Conservation (phyloP, 202 grass and related monocot species). For the Sporobolus alterniflorus region DNA sequence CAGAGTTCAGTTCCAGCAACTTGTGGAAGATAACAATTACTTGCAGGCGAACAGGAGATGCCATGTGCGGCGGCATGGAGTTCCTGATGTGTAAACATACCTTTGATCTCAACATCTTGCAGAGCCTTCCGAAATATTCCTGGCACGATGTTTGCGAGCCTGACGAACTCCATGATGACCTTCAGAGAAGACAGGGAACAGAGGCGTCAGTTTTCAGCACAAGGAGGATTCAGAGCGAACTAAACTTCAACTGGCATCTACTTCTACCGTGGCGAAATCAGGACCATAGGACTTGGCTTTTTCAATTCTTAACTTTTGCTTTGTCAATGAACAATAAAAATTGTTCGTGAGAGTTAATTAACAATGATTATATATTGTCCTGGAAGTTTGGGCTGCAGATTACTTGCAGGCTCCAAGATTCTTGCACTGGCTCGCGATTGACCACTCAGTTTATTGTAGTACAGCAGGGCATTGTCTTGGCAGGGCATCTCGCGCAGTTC, state of each 20-base stretch:
- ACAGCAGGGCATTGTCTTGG: neutral
- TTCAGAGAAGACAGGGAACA: slow-evolving; percentile 30
- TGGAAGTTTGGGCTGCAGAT: slow-evolving; percentile 2
- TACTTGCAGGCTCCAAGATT: slow-evolving; percentile 34
- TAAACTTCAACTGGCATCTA: neutral
- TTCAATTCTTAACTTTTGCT: neutral
- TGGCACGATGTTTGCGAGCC: slow-evolving; percentile 76
- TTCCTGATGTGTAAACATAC: slow-evolving; percentile 48
- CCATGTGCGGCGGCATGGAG: neutral
- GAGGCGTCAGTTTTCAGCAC: slow-evolving; percentile 28
- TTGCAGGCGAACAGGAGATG: neutral
- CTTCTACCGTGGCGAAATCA: slow-evolving; percentile 1
- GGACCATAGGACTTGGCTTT: neutral
- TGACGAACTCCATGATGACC: slow-evolving; percentile 69
- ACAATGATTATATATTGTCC: slow-evolving; percentile 38
- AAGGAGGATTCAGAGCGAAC: slow-evolving; percentile 20
- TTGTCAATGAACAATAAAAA: neutral
- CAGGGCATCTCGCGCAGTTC: slow-evolving; percentile 18
- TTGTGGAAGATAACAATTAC: slow-evolving; percentile 3
- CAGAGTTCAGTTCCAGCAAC: slow-evolving; percentile 30
- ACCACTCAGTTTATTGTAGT: slow-evolving; percentile 1
- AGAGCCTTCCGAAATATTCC: slow-evolving; percentile 78
- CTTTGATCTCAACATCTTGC: slow-evolving; percentile 83
- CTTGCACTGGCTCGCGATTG: slow-evolving; percentile 12
- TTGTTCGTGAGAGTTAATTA: neutral